Evolutionary conservation across 345 rosid species (phyloP).

Genomic region (Aquilaria yunnanensis): DNA sequence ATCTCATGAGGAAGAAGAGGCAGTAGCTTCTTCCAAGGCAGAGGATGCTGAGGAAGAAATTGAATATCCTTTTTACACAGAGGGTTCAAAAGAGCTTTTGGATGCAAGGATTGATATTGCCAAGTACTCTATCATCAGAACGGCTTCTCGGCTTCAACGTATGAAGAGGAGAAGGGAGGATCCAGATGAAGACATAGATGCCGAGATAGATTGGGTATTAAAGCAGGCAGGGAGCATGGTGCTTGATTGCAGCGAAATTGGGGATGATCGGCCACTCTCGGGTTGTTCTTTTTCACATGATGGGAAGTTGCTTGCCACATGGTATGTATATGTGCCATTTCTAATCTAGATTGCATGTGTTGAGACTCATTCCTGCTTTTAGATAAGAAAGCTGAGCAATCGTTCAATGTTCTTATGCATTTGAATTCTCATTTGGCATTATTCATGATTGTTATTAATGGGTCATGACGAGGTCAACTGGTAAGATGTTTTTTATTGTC

Average conservation of each 20-base stretch:
- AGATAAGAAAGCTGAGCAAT: too few relatives aligned
- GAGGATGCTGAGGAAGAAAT: slow-evolving; percentile 64
- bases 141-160: slow-evolving; percentile 69
- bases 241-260: slow-evolving; percentile 84
- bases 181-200: slow-evolving; percentile 91
- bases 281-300: slow-evolving; percentile 86
- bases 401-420: background rate
- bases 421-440: too few relatives aligned
- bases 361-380: background rate
- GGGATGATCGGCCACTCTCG: slow-evolving; percentile 86
- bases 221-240: slow-evolving; percentile 52
- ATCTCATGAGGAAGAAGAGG: slow-evolving; percentile 88
- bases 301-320: slow-evolving; percentile 82
- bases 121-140: slow-evolving; percentile 57
- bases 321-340: slow-evolving; percentile 31
- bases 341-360: too few relatives aligned
- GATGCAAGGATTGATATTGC: slow-evolving; percentile 75
- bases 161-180: slow-evolving; percentile 69
- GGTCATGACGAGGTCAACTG: too few relatives aligned
- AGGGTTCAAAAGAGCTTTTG: slow-evolving; percentile 68
- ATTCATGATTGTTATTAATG: too few relatives aligned
- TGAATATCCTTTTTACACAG: slow-evolving; percentile 80
- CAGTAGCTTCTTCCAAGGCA: slow-evolving; percentile 34
- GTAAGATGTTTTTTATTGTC: too few relatives aligned
- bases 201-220: slow-evolving; percentile 74